Evolutionary conservation across 257 asterid genomes (phyloP).

Genomic region (Thymus mandschuricus): DNA sequence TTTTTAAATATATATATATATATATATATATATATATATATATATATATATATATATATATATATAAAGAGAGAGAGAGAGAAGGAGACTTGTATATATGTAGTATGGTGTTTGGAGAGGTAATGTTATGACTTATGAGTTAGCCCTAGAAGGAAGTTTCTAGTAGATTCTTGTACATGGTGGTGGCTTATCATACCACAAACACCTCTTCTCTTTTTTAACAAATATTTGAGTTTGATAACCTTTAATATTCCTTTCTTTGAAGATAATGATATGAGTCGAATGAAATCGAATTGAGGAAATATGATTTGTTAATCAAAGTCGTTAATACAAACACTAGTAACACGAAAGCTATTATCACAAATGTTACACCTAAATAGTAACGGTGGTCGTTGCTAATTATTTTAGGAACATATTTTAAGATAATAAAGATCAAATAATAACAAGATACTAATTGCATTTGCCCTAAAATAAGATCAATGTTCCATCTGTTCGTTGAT

Average conservation of each 20-base stretch:
- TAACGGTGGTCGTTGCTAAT: neutral
- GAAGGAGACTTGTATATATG: neutral
- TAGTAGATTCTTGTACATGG: neutral
- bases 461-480: neutral
- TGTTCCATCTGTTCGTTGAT: no score
- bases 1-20: no score
- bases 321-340: no score
- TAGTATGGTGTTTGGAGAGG: neutral
- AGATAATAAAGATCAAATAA: neutral
- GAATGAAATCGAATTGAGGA: no score
- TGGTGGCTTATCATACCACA: neutral
- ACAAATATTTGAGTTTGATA: neutral
- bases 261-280: no score
- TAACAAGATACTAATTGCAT: neutral
- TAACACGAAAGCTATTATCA: no score
- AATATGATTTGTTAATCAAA: no score
- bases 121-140: no score
- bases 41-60: no score
- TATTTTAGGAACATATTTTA: neutral
- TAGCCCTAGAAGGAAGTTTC: neutral
- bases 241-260: no score
- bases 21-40: no score
- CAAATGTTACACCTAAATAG: neutral
- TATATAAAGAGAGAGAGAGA: no score
- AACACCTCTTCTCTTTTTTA: neutral